Evolutionary conservation across 306 rosid genomes (phyloP), one percentile per base, ranked within the genome.

Genomic region (Prunus dulcis): DNA sequence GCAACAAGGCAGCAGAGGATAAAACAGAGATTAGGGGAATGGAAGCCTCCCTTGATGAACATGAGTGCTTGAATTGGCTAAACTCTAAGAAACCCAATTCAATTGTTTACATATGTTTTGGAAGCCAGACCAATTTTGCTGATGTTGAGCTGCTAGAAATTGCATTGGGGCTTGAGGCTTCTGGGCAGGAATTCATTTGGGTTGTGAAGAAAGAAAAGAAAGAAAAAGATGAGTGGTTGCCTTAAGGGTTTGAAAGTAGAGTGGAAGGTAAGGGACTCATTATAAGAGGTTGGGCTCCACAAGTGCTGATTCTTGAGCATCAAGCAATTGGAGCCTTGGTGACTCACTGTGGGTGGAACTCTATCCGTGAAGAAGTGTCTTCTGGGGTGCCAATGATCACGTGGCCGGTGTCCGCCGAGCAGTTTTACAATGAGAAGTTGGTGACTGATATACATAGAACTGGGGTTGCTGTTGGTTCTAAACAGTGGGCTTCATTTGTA

Each of bases 341-440:
- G 81, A 86, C 87, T 23, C 89, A 86, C 41, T 83, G 87, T 38
- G 87, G 89, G 11, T 86, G 89, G 89, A 86, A 86, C 51, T 86
- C 84, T 2, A 71, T 62, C 17, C 49, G 80, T 63, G 86, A 85
- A 79, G 88, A 78, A 8, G 51, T 82, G 8, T 12, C 78, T 30
- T 82, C 84, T 3, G 88, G 86, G 8, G 47, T 85, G 17, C 82
- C 84, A 3, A 79, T 85, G 86, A 73, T 85, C 56, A 85, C 86
- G 12, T 85, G 88, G 88, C 88, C 86, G 2, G 49, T 76, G 65
- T 25, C 81, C 4, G 84, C 84, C 0, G 86, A 82, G 47, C 88
- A 85, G 27, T 82, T 85, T 73, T 76, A 72, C 78, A 82, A 85
- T 53, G 88, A 79, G 86, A 82, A 76, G 65, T 45, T 85, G 64